These are phyloP conservation scores for Fusarium sp. DNA, from an alignment of 2,329 filamentous ascomycete genomes.

Conservation along the genomic window DNA sequence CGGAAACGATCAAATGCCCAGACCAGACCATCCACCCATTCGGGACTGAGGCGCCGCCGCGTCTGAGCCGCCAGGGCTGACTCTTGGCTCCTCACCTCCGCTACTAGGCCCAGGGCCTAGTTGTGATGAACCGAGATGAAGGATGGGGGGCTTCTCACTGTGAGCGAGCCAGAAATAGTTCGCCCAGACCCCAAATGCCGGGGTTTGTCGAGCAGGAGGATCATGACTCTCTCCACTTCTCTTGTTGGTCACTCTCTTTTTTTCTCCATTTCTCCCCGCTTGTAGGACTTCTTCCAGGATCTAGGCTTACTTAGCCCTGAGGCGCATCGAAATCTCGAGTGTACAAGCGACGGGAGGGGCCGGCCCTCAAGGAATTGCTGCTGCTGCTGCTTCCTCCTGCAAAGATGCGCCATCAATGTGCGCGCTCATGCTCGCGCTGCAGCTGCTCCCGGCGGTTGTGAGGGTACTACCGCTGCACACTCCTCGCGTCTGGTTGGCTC, in stretches of 20 bases:
- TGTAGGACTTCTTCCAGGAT: background rate
- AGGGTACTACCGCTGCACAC: background rate
- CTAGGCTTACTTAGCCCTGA: background rate
- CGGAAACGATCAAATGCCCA: conserved; percentile 10
- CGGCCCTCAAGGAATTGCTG: background rate
- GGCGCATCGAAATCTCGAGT: background rate
- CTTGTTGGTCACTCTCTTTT: background rate
- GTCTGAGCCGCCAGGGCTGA: conserved; percentile 31
- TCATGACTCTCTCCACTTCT: conserved; percentile 1
- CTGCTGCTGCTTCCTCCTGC: background rate
- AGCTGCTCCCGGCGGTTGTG: background rate
- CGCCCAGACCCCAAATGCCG: conserved; percentile 1
- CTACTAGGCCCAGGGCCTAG: background rate
- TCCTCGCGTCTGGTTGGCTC: conserved; percentile 20
- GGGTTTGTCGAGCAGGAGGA: background rate
- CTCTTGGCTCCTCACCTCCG: conserved; percentile 11
- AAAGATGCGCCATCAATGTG: background rate
- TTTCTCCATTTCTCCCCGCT: background rate
- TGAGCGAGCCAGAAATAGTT: conserved; percentile 33
- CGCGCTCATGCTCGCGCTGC: conserved; percentile 4
- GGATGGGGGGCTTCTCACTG: conserved; percentile 13
- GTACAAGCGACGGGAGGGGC: background rate
- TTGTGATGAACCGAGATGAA: conserved; percentile 34
- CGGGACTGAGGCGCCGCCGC: conserved; percentile 13
- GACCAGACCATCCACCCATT: conserved; percentile 9